These are phyloP conservation scores for Filobasidium floriforme DNA, from an alignment of 768 basidiomycete species.

Conservation along the genomic window DNA sequence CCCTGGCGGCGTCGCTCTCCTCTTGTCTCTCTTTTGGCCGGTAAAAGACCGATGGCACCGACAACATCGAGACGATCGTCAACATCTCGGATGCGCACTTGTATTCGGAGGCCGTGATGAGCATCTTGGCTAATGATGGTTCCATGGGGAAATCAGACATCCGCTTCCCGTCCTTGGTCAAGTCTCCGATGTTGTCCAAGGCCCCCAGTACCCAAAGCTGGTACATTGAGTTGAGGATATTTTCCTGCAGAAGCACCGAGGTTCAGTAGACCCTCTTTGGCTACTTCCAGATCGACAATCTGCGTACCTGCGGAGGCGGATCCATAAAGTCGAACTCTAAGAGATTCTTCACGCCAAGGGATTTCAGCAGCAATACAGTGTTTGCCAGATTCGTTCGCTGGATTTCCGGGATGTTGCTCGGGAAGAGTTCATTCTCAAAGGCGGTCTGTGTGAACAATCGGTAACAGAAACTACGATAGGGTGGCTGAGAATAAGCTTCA, in stretches of 20 bases:
- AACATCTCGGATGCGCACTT: constrained; percentile 91
- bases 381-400: constrained; percentile 97
- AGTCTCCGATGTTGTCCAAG: constrained; percentile 91
- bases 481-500: neutral
- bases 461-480: constrained; percentile 71
- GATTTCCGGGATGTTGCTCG: constrained; percentile 95
- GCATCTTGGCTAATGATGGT: constrained; percentile 97
- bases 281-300: neutral
- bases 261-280: neutral
- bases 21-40: constrained; percentile 95
- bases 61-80: constrained; percentile 97
- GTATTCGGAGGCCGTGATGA: constrained; percentile 89
- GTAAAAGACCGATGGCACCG: constrained; percentile 95
- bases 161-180: constrained; percentile 83
- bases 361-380: constrained; percentile 87
- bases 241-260: constrained; percentile 54
- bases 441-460: constrained; percentile 96
- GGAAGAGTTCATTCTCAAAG: constrained; percentile 87
- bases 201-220: constrained; percentile 98
- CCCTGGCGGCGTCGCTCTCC: constrained; percentile 91
- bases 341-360: constrained; percentile 90
- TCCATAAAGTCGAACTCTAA: constrained; percentile 99
- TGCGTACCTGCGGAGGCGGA: constrained; percentile 86
- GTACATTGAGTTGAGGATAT: constrained; percentile 98
- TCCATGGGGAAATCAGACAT: constrained; percentile 99